Percentiles rank a stretch among this genome's conserved stretches.
Evolutionary conservation across 768 basidiomycete genomes (phyloP).

Genomic region (Rhizopogon rudus): DNA sequence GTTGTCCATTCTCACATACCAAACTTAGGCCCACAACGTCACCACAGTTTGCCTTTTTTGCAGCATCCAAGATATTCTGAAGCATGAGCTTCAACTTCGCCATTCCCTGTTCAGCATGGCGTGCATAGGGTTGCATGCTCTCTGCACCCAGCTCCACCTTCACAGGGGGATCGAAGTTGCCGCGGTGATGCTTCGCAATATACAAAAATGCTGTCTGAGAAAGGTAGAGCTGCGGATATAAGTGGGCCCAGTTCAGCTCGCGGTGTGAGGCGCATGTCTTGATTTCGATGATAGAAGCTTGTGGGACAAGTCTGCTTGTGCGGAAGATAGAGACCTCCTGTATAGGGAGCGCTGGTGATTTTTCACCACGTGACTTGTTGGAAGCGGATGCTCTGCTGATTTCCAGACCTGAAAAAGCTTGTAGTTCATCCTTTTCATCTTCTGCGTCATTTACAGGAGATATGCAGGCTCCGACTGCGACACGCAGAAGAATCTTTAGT

Average conservation of each 20-base stretch:
- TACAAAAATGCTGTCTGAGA: constrained; percentile 61
- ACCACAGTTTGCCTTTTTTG: constrained; percentile 45
- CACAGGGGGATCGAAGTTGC: constrained; percentile 44
- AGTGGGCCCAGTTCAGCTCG: constrained; percentile 50
- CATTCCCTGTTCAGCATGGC: constrained; percentile 12
- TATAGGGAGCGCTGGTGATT: background rate
- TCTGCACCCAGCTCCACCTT: constrained; percentile 37
- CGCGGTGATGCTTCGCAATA: constrained; percentile 51
- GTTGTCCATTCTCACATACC: constrained; percentile 38
- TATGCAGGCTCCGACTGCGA: constrained; percentile 43
- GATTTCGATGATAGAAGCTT: constrained; percentile 30
- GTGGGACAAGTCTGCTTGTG: constrained; percentile 26
- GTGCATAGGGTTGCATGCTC: constrained; percentile 18
- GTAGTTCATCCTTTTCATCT: background rate
- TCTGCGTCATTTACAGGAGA: too few relatives aligned
- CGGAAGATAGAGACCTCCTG: constrained; percentile 1
- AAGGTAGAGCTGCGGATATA: constrained; percentile 61
- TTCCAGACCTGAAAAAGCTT: too few relatives aligned
- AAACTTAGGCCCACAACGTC: constrained; percentile 50
- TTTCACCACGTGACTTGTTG: background rate
- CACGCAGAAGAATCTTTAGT: constrained; percentile 54
- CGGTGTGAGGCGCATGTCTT: constrained; percentile 21
- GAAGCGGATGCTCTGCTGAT: background rate
- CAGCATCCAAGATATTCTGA: constrained; percentile 39
- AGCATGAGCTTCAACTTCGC: constrained; percentile 22